Evolutionary conservation across 495 filamentous ascomycete genomes (phyloP).

Genomic region (Aspergillus homomorphus): DNA sequence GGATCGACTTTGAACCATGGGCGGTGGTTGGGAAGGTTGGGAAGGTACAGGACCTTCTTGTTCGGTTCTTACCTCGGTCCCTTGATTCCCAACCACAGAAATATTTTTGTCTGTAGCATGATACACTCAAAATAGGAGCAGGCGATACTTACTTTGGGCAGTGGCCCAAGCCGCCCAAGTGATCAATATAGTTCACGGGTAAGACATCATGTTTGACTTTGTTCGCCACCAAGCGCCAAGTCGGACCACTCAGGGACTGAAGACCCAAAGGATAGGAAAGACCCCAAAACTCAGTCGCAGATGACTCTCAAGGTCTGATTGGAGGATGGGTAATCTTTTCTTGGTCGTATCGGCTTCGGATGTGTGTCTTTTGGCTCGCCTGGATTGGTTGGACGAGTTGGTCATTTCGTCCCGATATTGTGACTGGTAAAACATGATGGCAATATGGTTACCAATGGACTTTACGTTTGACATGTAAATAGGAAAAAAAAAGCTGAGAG

Average conservation of each 20-base stretch:
- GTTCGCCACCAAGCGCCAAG: neutral
- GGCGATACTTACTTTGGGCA: neutral
- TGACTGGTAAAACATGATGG: neutral
- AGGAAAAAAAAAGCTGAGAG: neutral
- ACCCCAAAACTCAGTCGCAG: too few species aligned
- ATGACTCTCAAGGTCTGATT: too few species aligned
- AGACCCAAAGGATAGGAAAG: neutral
- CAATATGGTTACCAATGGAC: neutral
- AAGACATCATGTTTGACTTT: neutral
- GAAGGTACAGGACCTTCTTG: neutral
- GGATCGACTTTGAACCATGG: neutral
- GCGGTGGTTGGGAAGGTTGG: neutral
- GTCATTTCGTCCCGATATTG: neutral
- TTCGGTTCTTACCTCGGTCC: neutral
- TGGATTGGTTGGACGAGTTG: neutral
- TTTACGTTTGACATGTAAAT: neutral
- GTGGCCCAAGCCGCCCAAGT: neutral
- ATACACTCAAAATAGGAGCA: too few species aligned
- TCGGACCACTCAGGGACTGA: neutral
- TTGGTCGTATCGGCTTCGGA: neutral
- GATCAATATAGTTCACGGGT: neutral
- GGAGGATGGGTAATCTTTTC: too few species aligned
- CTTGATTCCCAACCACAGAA: neutral
- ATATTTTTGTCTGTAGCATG: too few species aligned
- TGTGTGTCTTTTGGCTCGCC: neutral